Evolutionary conservation across 768 basidiomycete species (phyloP), one percentile per base, ranked within the genome.

Genomic region (Glaciozyma antarctica): DNA sequence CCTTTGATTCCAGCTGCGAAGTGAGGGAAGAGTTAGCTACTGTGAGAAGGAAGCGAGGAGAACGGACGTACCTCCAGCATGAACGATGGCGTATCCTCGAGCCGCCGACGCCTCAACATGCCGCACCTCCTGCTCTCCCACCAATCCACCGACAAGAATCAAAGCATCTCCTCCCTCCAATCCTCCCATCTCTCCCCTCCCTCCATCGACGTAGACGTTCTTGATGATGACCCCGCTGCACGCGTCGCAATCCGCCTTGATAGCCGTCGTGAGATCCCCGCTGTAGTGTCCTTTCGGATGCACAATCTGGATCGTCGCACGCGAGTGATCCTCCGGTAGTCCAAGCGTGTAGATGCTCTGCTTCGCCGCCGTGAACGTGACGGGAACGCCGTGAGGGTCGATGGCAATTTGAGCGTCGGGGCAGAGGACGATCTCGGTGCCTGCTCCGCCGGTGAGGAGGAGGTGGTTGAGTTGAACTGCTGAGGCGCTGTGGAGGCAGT

Each of bases 101-200:
- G 69, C 69, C 5, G 41, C 57, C 45, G 52, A 70, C 4, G 69
- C 69, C 12, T 70, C 65, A 5, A 70, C 62, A 2, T 21, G 10
- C 16, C 62, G 19, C 16, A 70, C 56, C n/a, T 56, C 51, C 38
- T 70, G 65, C 47, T 64, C 65, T 9, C 69, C 65, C 17, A 8
- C 56, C 1, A n/a, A n/a, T 0, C 69, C 69, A 44, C 69, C 69
- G 0, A 70, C 51, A 12, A 55, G 2, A 24, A 70, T 64, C 57
- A 70, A 59, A 22, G 69, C 69, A 41, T 70, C 65, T 4, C 62
- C 62, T 3, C 69, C 69, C 49, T 70, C 69, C 15, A 62, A 16
- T 7, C 34, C 62, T 0, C 62, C 53, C 26, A 70, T 47, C 12
- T 61, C 59, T 12, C 55, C 65, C 24, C 65, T 38, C 26, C 69